phyloP scores from a whole-genome alignment of 1,139 yeast genomes.

The Protomyces macrosporus region DNA sequence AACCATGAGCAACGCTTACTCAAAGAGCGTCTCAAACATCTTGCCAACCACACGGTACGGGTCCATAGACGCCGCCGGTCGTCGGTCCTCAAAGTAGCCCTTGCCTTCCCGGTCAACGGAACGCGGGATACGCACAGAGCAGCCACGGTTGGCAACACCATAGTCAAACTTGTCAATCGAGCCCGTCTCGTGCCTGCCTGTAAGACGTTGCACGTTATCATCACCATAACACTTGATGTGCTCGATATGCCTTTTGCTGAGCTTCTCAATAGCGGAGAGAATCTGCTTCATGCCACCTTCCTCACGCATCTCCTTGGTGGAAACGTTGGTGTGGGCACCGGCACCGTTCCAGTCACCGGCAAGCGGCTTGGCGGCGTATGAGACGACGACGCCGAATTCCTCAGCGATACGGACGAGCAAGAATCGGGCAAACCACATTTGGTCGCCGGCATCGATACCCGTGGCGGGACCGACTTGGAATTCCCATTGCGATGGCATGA shows the following conservation, averaged over 20 bases:
- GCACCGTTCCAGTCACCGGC: constrained; percentile 99
- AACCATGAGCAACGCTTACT: not conserved
- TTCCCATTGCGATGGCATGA: constrained; percentile 99
- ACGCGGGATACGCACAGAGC: constrained; percentile 97
- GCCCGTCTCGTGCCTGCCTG: constrained; percentile 98
- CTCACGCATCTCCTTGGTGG: constrained; percentile 82
- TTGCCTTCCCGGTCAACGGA: constrained; percentile 95
- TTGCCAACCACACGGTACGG: constrained; percentile 56
- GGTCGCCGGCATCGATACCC: constrained; percentile 95
- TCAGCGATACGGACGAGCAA: constrained; percentile 91
- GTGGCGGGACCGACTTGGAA: constrained; percentile 98
- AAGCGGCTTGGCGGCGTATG: constrained; percentile 98
- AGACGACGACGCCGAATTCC: constrained; percentile 96
- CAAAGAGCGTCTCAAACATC: constrained; percentile 94
- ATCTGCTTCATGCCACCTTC: constrained; percentile 95
- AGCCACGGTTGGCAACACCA: constrained; percentile 99
- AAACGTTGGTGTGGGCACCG: constrained; percentile 98
- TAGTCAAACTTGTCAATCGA: constrained; percentile 82
- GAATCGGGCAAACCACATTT: constrained; percentile 94
- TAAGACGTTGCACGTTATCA: constrained; percentile 89
- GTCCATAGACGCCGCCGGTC: constrained; percentile 88
- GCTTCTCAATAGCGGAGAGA: constrained; percentile 86
- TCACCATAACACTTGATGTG: constrained; percentile 93
- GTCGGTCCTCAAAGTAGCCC: constrained; percentile 99
- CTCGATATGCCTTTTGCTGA: constrained; percentile 93